Evolutionary conservation across 495 filamentous ascomycete genomes (phyloP).

Genomic region (Neurospora sp.): DNA sequence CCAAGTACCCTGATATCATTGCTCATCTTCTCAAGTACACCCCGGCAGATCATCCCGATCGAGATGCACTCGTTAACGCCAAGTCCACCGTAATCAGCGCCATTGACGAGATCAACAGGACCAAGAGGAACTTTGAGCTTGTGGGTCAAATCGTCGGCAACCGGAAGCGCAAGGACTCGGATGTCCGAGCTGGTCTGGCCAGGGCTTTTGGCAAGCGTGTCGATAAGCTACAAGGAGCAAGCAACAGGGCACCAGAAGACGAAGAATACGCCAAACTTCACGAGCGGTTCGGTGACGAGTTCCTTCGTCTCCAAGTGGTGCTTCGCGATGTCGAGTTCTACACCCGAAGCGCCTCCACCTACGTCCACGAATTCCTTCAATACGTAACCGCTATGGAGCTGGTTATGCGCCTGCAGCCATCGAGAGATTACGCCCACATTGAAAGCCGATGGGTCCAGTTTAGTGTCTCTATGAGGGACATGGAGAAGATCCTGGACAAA

Average conservation of each 20-base stretch:
- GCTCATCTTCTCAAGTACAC: slow-evolving; percentile 69
- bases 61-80: slow-evolving; percentile 52
- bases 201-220: slow-evolving; percentile 81
- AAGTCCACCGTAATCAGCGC: slow-evolving; percentile 55
- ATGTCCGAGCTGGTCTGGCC: slow-evolving; percentile 70
- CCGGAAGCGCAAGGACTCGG: slow-evolving; percentile 81
- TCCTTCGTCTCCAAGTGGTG: slow-evolving; percentile 79
- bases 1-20: slow-evolving; percentile 85
- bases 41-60: slow-evolving; percentile 73
- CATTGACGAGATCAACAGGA: slow-evolving; percentile 78
- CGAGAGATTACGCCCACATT: slow-evolving; percentile 56
- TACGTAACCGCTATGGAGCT: slow-evolving; percentile 63
- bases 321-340: slow-evolving; percentile 86
- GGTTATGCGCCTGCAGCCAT: slow-evolving; percentile 47
- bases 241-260: slow-evolving; percentile 67
- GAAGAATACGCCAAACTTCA: slow-evolving; percentile 63
- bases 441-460: slow-evolving; percentile 88
- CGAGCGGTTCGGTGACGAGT: slow-evolving; percentile 76
- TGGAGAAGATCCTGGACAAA: slow-evolving; percentile 67
- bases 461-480: slow-evolving; percentile 69
- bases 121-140: slow-evolving; percentile 83
- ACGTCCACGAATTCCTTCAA: slow-evolving; percentile 62
- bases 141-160: slow-evolving; percentile 72
- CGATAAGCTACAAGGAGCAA: slow-evolving; percentile 55
- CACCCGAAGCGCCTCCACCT: slow-evolving; percentile 54